Evolutionary conservation across 805 yeast species (phyloP).

Genomic region (Yarrowia alimentaria): DNA sequence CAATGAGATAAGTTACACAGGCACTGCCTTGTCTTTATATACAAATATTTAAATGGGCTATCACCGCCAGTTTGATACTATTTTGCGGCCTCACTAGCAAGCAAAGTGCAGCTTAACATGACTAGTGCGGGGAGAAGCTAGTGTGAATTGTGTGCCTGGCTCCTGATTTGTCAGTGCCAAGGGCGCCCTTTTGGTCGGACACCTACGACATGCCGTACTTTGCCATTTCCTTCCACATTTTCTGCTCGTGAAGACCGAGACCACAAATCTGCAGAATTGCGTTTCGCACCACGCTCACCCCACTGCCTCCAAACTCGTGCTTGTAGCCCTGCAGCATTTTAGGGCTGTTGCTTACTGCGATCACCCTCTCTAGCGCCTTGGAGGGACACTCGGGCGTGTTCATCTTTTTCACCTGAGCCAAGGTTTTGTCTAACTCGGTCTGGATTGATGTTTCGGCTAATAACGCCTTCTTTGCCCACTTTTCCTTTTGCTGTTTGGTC

Average conservation of each 20-base stretch:
- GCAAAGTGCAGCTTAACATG: too few relatives aligned
- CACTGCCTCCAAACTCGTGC: conserved; percentile 22
- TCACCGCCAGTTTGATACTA: too few relatives aligned
- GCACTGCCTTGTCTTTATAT: too few relatives aligned
- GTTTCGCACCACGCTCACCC: conserved; percentile 16
- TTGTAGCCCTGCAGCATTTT: conserved; percentile 20
- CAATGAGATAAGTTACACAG: too few relatives aligned
- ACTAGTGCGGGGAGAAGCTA: too few relatives aligned
- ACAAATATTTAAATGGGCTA: too few relatives aligned
- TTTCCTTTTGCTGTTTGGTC: neutral
- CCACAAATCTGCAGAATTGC: conserved; percentile 19
- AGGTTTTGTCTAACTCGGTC: conserved; percentile 13
- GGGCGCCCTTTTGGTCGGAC: neutral
- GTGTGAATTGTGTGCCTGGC: too few relatives aligned
- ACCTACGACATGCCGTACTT: conserved; percentile 13
- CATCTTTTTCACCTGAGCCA: conserved; percentile 8
- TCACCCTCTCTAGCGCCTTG: conserved; percentile 23
- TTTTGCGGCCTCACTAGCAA: too few relatives aligned
- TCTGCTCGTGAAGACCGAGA: conserved; percentile 19
- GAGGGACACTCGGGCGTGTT: conserved; percentile 16
- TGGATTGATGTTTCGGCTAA: conserved; percentile 24
- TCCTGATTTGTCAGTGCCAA: too few relatives aligned
- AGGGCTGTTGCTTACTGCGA: conserved; percentile 23
- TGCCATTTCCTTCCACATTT: conserved; percentile 26
- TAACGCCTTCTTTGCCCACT: conserved; percentile 27